Evolutionary conservation across 768 basidiomycete species (phyloP).

Genomic region (Lactarius tabidus): DNA sequence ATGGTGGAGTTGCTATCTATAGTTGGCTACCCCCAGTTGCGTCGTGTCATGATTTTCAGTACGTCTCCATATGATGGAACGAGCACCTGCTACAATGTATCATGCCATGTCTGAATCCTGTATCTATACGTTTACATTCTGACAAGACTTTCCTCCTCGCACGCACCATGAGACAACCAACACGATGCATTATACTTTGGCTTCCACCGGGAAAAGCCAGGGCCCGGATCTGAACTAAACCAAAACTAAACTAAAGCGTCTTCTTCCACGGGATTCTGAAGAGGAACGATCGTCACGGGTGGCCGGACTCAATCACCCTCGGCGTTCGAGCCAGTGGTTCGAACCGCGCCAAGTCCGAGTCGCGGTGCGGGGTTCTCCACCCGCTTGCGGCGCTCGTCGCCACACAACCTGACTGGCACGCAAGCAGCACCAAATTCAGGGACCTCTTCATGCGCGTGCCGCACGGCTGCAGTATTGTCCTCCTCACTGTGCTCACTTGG

Average conservation of each 20-base stretch:
- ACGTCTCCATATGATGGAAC: neutral
- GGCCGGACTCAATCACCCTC: neutral
- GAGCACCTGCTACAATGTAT: neutral
- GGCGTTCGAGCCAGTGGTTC: neutral
- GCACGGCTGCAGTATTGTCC: neutral
- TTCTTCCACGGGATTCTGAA: neutral
- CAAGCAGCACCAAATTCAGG: neutral
- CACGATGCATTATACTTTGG: neutral
- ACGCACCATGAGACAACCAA: neutral
- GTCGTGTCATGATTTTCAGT: neutral
- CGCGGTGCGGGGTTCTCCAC: neutral
- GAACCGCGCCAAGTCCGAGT: neutral
- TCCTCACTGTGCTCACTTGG: neutral
- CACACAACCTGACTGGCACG: neutral
- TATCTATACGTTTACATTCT: neutral
- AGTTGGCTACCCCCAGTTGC: neutral
- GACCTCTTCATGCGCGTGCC: neutral
- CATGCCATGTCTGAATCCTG: too few relatives aligned
- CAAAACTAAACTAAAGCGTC: neutral
- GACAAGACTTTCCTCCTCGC: neutral
- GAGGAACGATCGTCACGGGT: neutral
- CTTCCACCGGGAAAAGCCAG: neutral
- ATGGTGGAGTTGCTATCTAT: too few relatives aligned
- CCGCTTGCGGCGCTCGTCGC: neutral
- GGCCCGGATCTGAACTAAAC: neutral